These are phyloP conservation scores for Sporothrix inflata DNA, from an alignment of 2,329 filamentous ascomycete species.

Conservation along the genomic window DNA sequence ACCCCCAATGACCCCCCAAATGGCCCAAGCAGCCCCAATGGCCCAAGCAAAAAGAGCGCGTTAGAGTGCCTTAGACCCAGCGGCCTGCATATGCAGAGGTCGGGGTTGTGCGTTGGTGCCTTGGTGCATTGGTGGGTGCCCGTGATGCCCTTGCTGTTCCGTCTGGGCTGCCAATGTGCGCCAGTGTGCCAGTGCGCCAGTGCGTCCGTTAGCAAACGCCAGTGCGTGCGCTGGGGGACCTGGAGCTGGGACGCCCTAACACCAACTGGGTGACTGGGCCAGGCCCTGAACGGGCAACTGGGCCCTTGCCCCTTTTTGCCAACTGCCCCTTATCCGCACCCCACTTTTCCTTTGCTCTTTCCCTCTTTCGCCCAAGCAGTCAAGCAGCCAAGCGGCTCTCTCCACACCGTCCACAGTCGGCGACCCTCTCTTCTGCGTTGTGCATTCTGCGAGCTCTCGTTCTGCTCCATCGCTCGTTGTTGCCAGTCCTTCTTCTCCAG, in stretches of 20 bases:
- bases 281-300: background rate
- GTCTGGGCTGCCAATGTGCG: background rate
- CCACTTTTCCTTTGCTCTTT: slow-evolving; percentile 22
- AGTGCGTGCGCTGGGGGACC: background rate
- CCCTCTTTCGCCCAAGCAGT: slow-evolving; percentile 4
- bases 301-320: slow-evolving; percentile 26
- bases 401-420: background rate
- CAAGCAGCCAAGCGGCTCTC: slow-evolving; percentile 11
- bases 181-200: background rate
- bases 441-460: background rate
- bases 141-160: too few species aligned
- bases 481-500: background rate
- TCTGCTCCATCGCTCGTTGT: too few species aligned
- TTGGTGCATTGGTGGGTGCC: background rate
- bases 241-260: slow-evolving; percentile 1
- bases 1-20: background rate
- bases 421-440: background rate
- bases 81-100: slow-evolving; percentile 23
- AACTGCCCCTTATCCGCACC: slow-evolving; percentile 23
- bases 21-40: background rate
- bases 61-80: slow-evolving; percentile 16
- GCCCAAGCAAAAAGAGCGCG: background rate
- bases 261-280: background rate
- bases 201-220: slow-evolving; percentile 3
- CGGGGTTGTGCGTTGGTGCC: background rate